Base-by-base conservation (phyloP, 2,329 filamentous ascomycete genomes). In the Hypoxylon sp. region DNA sequence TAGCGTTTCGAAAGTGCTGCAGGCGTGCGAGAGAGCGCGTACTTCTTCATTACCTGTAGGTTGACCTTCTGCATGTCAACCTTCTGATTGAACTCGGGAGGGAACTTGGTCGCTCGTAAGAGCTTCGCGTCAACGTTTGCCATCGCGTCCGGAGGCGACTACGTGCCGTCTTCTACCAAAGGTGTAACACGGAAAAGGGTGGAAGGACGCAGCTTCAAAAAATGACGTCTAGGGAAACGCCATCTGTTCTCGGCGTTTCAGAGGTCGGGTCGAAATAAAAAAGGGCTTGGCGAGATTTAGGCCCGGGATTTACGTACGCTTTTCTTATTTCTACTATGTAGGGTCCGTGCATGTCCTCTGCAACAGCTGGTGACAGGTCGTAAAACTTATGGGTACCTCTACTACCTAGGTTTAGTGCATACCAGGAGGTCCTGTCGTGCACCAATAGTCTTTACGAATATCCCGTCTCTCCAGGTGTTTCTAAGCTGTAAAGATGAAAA, bases 41-140 rank as follows among this genome's bases (percentile, higher is more conserved):
- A 96, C 92, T 95, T 97, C 85, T 97, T 97, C 89, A 99, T 97
- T 58, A 99, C 92, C 78, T 97, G 93, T 52, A 97, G 84, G 76
- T 99, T 97, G 78, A 99, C 93, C 82, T 98, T 98, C 71, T 89
- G 88, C 87, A 96, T 97, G 82, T 99, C 94, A 68, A 99, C 95
- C 82, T 97, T 97, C 76, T 92, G 89, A 75, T 87, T 94, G 81
- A 98, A 99, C 75, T 97, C 93, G 6, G 90, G 85, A 47, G 95
- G 95, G 68, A 97, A 98, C 75, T 96, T 97, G 58, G 94, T 98
- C 78, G 90, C 89, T 84, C 90, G 92, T 59, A 97, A 82, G 73
- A 97, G 87, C 83, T 96, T 97, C 69, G 91, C 90, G 79, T 97
- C 94, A 65, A 95, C 92, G 69, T 88, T 89, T 71, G 92, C 90